Conservation (phyloP, 2,329 filamentous ascomycete species). For the Penicillium capsulatum region DNA sequence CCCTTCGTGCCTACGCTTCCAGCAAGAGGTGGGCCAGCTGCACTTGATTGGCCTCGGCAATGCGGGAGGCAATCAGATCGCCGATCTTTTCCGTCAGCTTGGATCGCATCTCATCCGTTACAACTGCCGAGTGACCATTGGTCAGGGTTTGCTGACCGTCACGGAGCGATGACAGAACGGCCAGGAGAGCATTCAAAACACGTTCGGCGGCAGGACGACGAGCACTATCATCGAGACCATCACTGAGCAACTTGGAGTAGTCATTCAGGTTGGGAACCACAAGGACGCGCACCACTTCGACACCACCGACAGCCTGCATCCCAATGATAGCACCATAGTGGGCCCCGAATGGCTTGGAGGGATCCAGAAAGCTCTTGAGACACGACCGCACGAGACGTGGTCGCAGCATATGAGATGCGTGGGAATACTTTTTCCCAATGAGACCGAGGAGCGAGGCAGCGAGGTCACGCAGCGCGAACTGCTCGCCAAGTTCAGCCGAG, state of each 20-base stretch:
- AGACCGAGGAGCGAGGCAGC: conserved; percentile 75
- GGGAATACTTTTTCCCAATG: conserved; percentile 75
- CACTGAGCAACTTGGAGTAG: conserved; percentile 59
- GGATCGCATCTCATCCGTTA: conserved; percentile 37
- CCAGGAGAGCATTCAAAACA: conserved; percentile 56
- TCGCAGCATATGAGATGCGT: conserved; percentile 75
- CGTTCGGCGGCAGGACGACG: conserved; percentile 58
- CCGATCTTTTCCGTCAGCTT: conserved; percentile 41
- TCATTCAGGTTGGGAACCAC: conserved; percentile 63
- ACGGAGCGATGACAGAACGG: conserved; percentile 53
- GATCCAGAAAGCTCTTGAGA: conserved; percentile 86
- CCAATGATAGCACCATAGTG: conserved; percentile 87
- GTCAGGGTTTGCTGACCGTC: conserved; percentile 40
- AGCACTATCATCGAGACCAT: conserved; percentile 48
- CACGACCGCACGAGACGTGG: conserved; percentile 89
- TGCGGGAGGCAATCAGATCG: conserved; percentile 38
- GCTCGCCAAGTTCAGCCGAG: conserved; percentile 47
- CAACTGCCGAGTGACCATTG: conserved; percentile 39
- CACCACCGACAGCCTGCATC: conserved; percentile 69
- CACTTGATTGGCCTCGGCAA: conserved; percentile 41
- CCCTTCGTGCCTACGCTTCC: conserved; percentile 16
- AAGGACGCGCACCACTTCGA: conserved; percentile 59
- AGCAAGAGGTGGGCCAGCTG: conserved; percentile 40
- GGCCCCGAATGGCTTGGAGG: conserved; percentile 72
- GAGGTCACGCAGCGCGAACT: conserved; percentile 80